A percentile compares a stretch with the other conserved stretches of the same genome.
Evolutionary conservation across 129 eudicot species (phyloP).

Genomic region (Silybum marianum): DNA sequence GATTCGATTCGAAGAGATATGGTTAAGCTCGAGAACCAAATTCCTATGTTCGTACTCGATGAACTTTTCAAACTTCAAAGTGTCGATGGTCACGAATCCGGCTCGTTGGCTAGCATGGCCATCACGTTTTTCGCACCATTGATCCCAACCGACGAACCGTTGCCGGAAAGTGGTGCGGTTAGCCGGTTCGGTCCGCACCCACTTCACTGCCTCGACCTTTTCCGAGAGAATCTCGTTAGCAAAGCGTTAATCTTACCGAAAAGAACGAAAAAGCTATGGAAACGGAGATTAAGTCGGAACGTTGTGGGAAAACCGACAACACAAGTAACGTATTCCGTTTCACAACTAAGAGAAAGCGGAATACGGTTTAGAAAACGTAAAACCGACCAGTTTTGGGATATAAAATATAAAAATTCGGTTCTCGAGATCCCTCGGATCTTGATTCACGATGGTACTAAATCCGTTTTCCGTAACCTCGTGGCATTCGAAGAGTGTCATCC

Average conservation of each 20-base stretch:
- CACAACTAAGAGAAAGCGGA: conserved; percentile 53
- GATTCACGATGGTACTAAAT: conserved; percentile 64
- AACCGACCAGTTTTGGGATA: conserved; percentile 64
- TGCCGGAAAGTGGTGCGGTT: conserved; percentile 35
- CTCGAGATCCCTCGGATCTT: conserved; percentile 55
- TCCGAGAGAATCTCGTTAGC: conserved; percentile 45
- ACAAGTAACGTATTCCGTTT: conserved; percentile 58
- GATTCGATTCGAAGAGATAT: conserved; percentile 72
- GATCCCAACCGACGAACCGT: conserved; percentile 64
- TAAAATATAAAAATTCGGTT: conserved; percentile 57
- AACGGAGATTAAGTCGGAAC: conserved; percentile 41
- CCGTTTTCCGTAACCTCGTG: conserved; percentile 60
- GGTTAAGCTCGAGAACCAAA: conserved; percentile 80
- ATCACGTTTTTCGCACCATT: conserved; percentile 57
- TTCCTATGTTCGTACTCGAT: conserved; percentile 57
- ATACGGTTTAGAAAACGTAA: conserved; percentile 50
- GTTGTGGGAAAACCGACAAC: conserved; percentile 60
- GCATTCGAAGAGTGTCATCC: conserved; percentile 66
- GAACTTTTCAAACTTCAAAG: conserved; percentile 37
- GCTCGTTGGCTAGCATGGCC: conserved; percentile 42
- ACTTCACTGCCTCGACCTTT: conserved; percentile 57
- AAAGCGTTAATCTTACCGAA: conserved; percentile 37
- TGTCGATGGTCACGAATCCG: conserved; percentile 32
- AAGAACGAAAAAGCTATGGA: conserved; percentile 34
- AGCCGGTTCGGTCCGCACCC: conserved; percentile 46